Evolutionary conservation across 179 eudicot genomes (phyloP).

Genomic region (Beta corolliflora): DNA sequence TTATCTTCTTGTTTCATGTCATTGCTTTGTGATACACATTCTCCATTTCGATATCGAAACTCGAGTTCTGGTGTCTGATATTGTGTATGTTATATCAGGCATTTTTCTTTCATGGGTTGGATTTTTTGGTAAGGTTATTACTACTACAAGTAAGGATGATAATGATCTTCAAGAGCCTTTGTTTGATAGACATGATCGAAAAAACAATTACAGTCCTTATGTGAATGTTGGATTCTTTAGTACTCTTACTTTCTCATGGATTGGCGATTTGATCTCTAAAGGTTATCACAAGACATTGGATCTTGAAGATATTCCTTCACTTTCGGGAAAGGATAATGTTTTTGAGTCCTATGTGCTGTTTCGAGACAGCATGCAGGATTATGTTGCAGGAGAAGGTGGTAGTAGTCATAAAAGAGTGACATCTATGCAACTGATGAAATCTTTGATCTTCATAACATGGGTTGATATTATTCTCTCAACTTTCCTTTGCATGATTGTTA

Average conservation of each 20-base stretch:
- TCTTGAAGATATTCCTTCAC: constrained; percentile 73
- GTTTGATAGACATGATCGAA: constrained; percentile 40
- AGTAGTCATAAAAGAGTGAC: constrained; percentile 41
- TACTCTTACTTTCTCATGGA: constrained; percentile 66
- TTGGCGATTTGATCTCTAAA: constrained; percentile 47
- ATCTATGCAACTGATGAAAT: constrained; percentile 48
- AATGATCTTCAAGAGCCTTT: constrained; percentile 55
- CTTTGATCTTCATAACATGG: too few species aligned
- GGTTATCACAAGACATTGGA: constrained; percentile 66
- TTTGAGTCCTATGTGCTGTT: constrained; percentile 53
- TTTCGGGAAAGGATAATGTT: constrained; percentile 51
- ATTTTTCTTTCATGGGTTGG: constrained; percentile 50
- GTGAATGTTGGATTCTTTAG: constrained; percentile 54
- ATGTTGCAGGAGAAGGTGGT: constrained; percentile 12
- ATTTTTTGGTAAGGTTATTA: constrained; percentile 40
- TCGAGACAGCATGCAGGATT: constrained; percentile 32
- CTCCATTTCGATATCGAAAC: constrained; percentile 31
- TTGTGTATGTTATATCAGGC: constrained; percentile 42
- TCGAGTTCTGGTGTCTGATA: constrained; percentile 54
- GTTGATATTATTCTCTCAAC: too few species aligned
- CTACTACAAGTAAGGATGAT: constrained; percentile 2
- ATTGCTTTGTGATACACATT: constrained; percentile 47
- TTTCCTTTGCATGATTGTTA: too few species aligned
- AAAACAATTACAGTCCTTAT: constrained; percentile 49
- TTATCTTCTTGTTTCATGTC: constrained; percentile 55